phyloP scores from a whole-genome alignment of 805 yeast species.

The Metschnikowia lunata region DNA sequence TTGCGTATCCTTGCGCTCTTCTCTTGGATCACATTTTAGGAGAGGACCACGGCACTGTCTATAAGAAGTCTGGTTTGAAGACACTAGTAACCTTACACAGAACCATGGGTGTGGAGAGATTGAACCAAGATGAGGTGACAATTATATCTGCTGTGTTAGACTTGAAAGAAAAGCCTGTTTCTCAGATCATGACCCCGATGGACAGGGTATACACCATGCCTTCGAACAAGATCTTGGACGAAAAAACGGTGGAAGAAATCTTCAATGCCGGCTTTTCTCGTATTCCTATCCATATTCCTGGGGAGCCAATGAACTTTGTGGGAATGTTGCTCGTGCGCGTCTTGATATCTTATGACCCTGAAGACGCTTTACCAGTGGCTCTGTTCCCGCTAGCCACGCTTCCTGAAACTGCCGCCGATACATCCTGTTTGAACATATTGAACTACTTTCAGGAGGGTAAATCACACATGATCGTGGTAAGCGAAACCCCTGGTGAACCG shows the following conservation, averaged over 20 bases:
- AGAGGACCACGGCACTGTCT: slow-evolving; percentile 93
- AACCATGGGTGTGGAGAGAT: slow-evolving; percentile 91
- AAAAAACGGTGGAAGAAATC: slow-evolving; percentile 78
- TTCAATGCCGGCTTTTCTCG: slow-evolving; percentile 92
- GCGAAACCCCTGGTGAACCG: slow-evolving; percentile 77
- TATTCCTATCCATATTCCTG: slow-evolving; percentile 88
- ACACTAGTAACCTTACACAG: slow-evolving; percentile 89
- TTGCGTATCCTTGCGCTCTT: slow-evolving; percentile 85
- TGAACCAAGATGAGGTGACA: slow-evolving; percentile 93
- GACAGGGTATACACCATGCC: slow-evolving; percentile 84
- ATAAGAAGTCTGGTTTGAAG: slow-evolving; percentile 88
- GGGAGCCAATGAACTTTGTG: slow-evolving; percentile 83
- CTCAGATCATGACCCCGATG: slow-evolving; percentile 90
- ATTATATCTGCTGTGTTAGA: slow-evolving; percentile 92
- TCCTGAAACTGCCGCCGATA: slow-evolving; percentile 89
- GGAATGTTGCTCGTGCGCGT: slow-evolving; percentile 95
- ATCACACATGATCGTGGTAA: slow-evolving; percentile 93
- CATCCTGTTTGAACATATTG: slow-evolving; percentile 88
- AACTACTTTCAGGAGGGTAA: slow-evolving; percentile 98
- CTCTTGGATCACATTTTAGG: slow-evolving; percentile 81
- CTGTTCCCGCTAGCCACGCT: slow-evolving; percentile 92
- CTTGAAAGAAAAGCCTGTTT: slow-evolving; percentile 84
- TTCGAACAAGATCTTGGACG: slow-evolving; percentile 78
- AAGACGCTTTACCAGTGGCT: slow-evolving; percentile 88
- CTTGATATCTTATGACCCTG: slow-evolving; percentile 93